phyloP scores from a whole-genome alignment of 345 rosid species.

The Fremontodendron californicum region DNA sequence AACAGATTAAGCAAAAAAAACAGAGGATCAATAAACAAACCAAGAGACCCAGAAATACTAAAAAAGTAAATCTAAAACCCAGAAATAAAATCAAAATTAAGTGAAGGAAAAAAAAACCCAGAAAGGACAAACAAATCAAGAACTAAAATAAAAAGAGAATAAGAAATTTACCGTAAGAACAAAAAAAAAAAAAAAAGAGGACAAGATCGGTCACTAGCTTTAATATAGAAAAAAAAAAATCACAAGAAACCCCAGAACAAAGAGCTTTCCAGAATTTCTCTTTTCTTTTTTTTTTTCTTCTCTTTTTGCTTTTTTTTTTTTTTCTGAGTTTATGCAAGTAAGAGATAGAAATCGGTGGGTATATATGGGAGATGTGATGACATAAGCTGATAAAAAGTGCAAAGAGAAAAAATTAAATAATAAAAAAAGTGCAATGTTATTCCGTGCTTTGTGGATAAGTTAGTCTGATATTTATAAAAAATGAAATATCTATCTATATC shows the following conservation, averaged over 20 bases:
- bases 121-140: slow-evolving; percentile 6
- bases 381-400: slow-evolving; percentile 55
- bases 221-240: not conserved
- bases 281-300: not conserved
- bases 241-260: slow-evolving; percentile 23
- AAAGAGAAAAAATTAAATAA: slow-evolving; percentile 20
- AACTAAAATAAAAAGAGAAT: not conserved
- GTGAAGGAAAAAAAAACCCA: not conserved
- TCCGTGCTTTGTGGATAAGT: too few relatives aligned
- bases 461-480: too few relatives aligned
- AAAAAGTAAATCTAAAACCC: not conserved
- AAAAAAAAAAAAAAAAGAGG: not conserved
- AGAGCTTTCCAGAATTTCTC: slow-evolving; percentile 15
- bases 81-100: not conserved
- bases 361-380: slow-evolving; percentile 42
- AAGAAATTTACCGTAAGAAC: slow-evolving; percentile 29
- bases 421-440: not conserved
- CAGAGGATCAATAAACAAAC: not conserved
- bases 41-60: not conserved
- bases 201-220: slow-evolving; percentile 21
- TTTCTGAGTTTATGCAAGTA: not conserved
- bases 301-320: not conserved
- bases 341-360: slow-evolving; percentile 45
- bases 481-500: too few relatives aligned
- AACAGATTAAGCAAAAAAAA: not conserved